Conservation (phyloP, 208 protist genomes). For the Vickermania ingenoplastis region DNA sequence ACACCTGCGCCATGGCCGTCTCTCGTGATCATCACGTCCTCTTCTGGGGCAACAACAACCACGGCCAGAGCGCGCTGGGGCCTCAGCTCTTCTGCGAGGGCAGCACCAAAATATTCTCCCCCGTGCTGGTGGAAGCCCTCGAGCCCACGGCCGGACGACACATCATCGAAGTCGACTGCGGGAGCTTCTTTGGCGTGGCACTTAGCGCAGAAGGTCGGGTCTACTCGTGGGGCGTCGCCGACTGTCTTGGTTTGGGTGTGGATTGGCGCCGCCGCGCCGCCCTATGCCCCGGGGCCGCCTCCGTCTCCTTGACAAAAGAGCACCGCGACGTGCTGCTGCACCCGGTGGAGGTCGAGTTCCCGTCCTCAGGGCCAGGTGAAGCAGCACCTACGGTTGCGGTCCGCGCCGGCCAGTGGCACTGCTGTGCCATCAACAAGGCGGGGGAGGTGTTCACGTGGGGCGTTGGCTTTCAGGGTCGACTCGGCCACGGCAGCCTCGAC, state of each 20-base stretch:
- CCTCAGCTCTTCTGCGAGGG: conserved; percentile 35
- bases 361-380: neutral
- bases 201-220: conserved; percentile 48
- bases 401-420: conserved; percentile 84
- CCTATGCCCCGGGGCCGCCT: conserved; percentile 7
- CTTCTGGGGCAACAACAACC: conserved; percentile 90
- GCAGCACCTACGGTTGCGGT: conserved; percentile 36
- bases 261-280: no score
- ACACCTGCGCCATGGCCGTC: conserved; percentile 79
- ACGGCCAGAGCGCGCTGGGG: conserved; percentile 78
- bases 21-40: conserved; percentile 60
- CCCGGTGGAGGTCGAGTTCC: conserved; percentile 45
- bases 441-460: conserved; percentile 86
- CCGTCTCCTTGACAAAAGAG: conserved; percentile 67
- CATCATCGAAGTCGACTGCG: conserved; percentile 74
- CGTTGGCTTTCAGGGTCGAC: conserved; percentile 76
- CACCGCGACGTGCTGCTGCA: conserved; percentile 61
- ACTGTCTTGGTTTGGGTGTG: conserved; percentile 69
- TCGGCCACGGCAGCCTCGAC: conserved; percentile 66
- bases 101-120: conserved; percentile 57
- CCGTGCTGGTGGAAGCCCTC: conserved; percentile 53
- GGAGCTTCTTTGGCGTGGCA: conserved; percentile 78
- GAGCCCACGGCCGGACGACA: conserved; percentile 22
- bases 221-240: conserved; percentile 81
- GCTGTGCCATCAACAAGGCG: conserved; percentile 56